Evolutionary conservation across 192 early-diverging fungal species (phyloP), one percentile per base, ranked within the genome.

Genomic region (Rhizoclosmatium globosum): DNA sequence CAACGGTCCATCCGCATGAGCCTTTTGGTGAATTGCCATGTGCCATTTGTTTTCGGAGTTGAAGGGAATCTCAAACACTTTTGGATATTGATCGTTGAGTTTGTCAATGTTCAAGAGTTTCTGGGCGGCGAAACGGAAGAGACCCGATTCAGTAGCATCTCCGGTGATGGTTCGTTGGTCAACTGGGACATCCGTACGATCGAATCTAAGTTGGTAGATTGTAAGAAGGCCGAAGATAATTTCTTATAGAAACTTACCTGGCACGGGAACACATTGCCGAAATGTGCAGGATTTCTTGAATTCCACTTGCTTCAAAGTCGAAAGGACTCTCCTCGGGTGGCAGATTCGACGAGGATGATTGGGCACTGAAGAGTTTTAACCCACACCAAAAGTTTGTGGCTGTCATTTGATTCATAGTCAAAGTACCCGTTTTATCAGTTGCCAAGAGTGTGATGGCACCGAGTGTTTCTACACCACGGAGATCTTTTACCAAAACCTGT

Each of bases 321-420:
- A 85, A 76, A 2, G 83, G 53, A 15, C 76, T 76, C 42, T 89
- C 82, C 17, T 65, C 79, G 0, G 68, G 66, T 4, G 72, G 72
- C 23, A 81, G 42, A 19, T 67, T 68, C 43, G 81, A 50, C 11
- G 74, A 64, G n/a, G 74, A 66, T 4, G 39, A 4, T 6, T 13
- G 3, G 0, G 83, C 85, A 47, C 81, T 87, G 82, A 89, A 95
- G 81, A 95, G 79, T 46, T 86, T 86, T 19, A 87, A 81, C 43
- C 91, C 91, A 50, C 93, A 88, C 97, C 97, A 99, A 23, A 99
- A 72, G 85, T 94, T 93, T 71, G 95, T 94, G 0, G 95, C 94
- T 4, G 94, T 96, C 97, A 99, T 99, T 83, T 97, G 96, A 82
- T 97, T 99, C 71, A 94, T 88, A 45, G 97, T 99, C 73, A 99